phyloP scores from a whole-genome alignment of 108 stramenopile species.

The Nannochloropsis granulata region DNA sequence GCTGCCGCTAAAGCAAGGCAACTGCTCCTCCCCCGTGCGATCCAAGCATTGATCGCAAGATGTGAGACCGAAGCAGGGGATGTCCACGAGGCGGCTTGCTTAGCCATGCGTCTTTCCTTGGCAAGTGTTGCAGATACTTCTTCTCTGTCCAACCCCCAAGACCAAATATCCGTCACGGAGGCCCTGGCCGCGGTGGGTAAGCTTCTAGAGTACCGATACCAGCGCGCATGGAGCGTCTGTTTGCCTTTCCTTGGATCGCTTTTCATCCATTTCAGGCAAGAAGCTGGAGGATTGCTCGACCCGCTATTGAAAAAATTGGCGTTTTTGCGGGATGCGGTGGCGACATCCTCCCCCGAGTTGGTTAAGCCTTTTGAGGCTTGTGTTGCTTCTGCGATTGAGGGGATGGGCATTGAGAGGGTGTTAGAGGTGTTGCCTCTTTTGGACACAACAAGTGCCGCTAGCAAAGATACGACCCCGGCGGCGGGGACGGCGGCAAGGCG shows the following conservation, averaged over 20 bases:
- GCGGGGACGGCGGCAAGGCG: background rate
- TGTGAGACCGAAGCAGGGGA: constrained; percentile 16
- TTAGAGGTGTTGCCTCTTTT: constrained; percentile 10
- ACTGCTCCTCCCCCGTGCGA: constrained; percentile 3
- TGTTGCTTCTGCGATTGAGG: constrained; percentile 19
- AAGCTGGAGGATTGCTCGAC: background rate
- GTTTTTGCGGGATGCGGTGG: background rate
- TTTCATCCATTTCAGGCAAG: constrained; percentile 16
- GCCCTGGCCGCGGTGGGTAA: background rate
- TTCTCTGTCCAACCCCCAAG: background rate
- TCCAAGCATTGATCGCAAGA: constrained; percentile 4
- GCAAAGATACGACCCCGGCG: background rate
- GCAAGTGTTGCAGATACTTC: background rate
- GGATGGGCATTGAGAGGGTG: constrained; percentile 21
- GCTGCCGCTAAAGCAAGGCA: background rate
- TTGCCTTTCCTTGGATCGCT: constrained; percentile 25
- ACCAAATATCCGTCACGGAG: background rate
- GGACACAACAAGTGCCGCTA: background rate
- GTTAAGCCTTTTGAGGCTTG: background rate
- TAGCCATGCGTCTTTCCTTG: background rate
- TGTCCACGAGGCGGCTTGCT: constrained; percentile 22
- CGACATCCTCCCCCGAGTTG: background rate
- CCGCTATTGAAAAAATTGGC: background rate
- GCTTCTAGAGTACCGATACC: constrained; percentile 2
- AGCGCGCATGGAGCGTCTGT: constrained; percentile 18